Base-by-base conservation (phyloP, 2,329 filamentous ascomycete species). In the Didymella sp. region DNA sequence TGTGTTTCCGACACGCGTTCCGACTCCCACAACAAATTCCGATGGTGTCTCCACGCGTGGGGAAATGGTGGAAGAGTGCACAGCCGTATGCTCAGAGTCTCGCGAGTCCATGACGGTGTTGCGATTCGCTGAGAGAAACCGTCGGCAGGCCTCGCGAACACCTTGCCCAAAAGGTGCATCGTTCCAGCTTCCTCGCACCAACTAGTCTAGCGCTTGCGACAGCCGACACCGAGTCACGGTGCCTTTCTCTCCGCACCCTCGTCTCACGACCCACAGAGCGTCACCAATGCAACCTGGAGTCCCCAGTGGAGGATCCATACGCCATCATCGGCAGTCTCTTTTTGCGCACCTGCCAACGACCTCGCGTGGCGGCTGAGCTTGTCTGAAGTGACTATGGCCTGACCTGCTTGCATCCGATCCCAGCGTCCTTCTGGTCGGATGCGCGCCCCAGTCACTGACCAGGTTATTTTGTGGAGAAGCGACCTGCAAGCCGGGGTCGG, bases 401-500 rank as follows among this genome's bases (percentile, higher is more conserved):
- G 58, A 66, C 48, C 31, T 48, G 33, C 50, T 17, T 51, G 21
- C 40, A 48, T 45, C 43, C 49, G 46, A 41, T 45, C 46, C 51
- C 58, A 53, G 47, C 27, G 21, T 38, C 55, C 50, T 52, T 40
- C 9, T 63, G 51, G 52, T 64, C 61, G 60, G 60, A 62, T 60
- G 33, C 48, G 43, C 53, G 56, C 53, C 54, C 62, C 56, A 50
- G 51, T 56, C n/a, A 27, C 17, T 15, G 46, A 59, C 48, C 37
- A 56, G 55, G 56, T 56, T 51, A 33, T 54, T 62, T 60, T 64
- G 62, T 63, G 64, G 66, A 62, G 63, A 60, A 62, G 55, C 55
- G 49, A 58, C 51, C 48, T 60, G 47, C 52, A 55, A 40, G 22
- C 48, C 48, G 54, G 54, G 48, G 54, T 51, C 48, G 54, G 54